Conservation (phyloP, 2,329 filamentous ascomycete genomes). For the Ophiosphaerella korrae region DNA sequence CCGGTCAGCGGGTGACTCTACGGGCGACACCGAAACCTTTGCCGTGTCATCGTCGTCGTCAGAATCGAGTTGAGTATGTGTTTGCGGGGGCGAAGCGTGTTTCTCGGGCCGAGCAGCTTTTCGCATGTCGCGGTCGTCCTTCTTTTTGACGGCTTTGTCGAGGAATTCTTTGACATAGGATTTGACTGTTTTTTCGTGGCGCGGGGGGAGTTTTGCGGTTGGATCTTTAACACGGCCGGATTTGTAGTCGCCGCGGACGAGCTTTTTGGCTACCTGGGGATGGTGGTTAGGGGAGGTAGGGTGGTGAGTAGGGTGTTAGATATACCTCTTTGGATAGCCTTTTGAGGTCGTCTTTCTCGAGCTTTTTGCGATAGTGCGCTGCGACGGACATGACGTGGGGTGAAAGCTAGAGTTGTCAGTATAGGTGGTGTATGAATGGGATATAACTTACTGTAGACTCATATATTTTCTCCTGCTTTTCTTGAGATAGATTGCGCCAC, state of each 20-base stretch:
- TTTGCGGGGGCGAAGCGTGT: too few relatives aligned
- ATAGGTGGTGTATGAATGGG: not conserved
- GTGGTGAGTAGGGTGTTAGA: not conserved
- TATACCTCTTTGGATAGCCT: slow-evolving; percentile 66
- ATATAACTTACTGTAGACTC: slow-evolving; percentile 78
- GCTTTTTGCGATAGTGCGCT: slow-evolving; percentile 83
- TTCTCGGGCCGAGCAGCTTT: slow-evolving; percentile 51
- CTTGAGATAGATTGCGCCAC: slow-evolving; percentile 70
- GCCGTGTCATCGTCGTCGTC: slow-evolving; percentile 28
- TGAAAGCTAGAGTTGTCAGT: slow-evolving; percentile 64
- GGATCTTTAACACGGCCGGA: slow-evolving; percentile 85
- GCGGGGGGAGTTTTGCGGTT: slow-evolving; percentile 70
- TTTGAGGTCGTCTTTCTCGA: slow-evolving; percentile 78
- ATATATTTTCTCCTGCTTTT: slow-evolving; percentile 95
- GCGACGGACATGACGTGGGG: slow-evolving; percentile 84
- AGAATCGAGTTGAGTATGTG: not conserved
- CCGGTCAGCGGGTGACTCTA: slow-evolving; percentile 34
- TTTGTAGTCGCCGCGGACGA: slow-evolving; percentile 91
- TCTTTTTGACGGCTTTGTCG: slow-evolving; percentile 78
- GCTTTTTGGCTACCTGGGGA: slow-evolving; percentile 73
- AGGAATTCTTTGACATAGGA: slow-evolving; percentile 84
- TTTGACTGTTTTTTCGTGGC: slow-evolving; percentile 82
- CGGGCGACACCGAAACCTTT: slow-evolving; percentile 23
- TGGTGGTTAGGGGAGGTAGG: slow-evolving; percentile 11
- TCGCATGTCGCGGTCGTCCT: slow-evolving; percentile 66